Conservation (phyloP, 1,139 yeast species). For the Hansenula lynferdii region DNA sequence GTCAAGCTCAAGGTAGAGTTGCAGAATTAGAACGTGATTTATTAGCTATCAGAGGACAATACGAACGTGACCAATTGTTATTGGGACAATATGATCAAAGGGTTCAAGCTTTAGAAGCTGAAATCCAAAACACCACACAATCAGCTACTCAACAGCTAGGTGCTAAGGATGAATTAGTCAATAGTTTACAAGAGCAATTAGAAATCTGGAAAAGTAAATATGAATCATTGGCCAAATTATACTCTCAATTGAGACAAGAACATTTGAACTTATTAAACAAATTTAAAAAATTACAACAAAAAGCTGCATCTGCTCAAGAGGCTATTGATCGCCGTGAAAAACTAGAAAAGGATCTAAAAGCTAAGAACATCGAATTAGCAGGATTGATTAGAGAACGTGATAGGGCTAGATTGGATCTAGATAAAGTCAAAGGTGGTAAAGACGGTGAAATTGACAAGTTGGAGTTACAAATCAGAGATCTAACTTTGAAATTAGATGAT, state of each 20-base stretch:
- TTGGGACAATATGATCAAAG: conserved; percentile 85
- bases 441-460: conserved; percentile 64
- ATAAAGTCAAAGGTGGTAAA: conserved; percentile 62
- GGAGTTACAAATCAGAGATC: conserved; percentile 60
- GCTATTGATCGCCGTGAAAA: conserved; percentile 82
- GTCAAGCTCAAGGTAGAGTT: conserved; percentile 74
- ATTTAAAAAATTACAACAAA: conserved; percentile 81
- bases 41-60: conserved; percentile 70
- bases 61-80: conserved; percentile 80
- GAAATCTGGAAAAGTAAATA: conserved; percentile 81
- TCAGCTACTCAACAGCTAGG: conserved; percentile 73
- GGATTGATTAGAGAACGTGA: conserved; percentile 89
- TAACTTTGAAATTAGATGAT: conserved; percentile 56
- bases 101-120: conserved; percentile 78
- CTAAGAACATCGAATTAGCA: conserved; percentile 84
- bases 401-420: conserved; percentile 80
- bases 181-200: conserved; percentile 69
- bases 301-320: conserved; percentile 91
- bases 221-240: conserved; percentile 84
- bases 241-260: conserved; percentile 89
- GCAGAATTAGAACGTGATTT: conserved; percentile 82
- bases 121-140: conserved; percentile 54
- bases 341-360: conserved; percentile 76
- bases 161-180: conserved; percentile 72
- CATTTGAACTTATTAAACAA: conserved; percentile 77